Evolutionary conservation across 371 early-diverging fungal genomes (phyloP).

Genomic region (Parasitella parasitica): DNA sequence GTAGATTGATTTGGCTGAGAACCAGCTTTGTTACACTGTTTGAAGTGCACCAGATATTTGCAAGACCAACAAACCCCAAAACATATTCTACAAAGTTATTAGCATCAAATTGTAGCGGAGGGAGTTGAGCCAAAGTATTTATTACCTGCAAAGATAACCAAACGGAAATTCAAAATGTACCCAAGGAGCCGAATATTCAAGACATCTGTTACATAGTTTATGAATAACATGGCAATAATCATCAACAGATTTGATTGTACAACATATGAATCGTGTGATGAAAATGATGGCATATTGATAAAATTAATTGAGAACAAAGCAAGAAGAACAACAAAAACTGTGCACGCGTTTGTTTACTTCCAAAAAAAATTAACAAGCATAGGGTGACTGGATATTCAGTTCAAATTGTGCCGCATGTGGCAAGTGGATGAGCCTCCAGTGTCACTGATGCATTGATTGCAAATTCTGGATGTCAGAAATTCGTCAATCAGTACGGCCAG

Average conservation of each 20-base stretch:
- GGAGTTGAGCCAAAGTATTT: neutral
- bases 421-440: too few species aligned
- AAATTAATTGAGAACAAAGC: neutral
- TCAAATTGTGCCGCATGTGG: too few species aligned
- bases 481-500: too few species aligned
- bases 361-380: too few species aligned
- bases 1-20: neutral
- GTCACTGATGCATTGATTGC: too few species aligned
- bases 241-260: neutral
- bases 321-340: neutral
- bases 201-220: neutral
- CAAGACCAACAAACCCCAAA: neutral
- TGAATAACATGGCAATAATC: neutral
- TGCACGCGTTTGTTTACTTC: neutral
- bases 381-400: too few species aligned
- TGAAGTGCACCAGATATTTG: constrained; percentile 1
- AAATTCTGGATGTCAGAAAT: too few species aligned
- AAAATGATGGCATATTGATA: neutral
- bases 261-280: constrained; percentile 12
- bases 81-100: neutral
- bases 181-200: neutral
- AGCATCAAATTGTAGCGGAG: neutral
- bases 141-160: neutral
- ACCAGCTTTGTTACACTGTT: neutral
- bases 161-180: neutral